Evolutionary conservation across 129 eudicot genomes (phyloP).

Genomic region (Pseudognaphalium luteoalbum): DNA sequence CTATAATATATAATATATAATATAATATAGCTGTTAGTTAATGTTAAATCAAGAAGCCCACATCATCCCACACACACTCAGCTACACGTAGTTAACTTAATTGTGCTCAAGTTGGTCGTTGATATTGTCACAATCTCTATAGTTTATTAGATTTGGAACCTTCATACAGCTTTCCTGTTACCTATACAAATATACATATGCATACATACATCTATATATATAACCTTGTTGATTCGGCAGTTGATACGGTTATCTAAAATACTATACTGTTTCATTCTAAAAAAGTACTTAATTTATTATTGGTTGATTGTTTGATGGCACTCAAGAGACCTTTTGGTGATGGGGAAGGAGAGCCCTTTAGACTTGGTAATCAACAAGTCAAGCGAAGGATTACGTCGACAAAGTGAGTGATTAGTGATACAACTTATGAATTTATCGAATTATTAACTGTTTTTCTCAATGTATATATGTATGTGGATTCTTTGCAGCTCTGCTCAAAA

Average conservation of each 20-base stretch:
- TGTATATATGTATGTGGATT: slow-evolving; percentile 1
- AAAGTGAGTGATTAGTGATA: neutral
- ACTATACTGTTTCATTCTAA: neutral
- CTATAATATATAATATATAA: no score
- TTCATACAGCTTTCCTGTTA: slow-evolving; percentile 24
- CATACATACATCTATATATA: neutral
- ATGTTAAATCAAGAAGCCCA: slow-evolving; percentile 9
- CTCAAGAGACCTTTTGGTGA: slow-evolving; percentile 2
- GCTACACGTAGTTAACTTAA: neutral
- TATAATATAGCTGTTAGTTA: neutral
- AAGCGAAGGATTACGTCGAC: neutral
- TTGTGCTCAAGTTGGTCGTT: neutral
- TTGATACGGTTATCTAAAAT: slow-evolving; percentile 19
- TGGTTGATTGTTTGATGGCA: neutral
- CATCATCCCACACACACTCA: slow-evolving; percentile 23
- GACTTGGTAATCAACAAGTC: neutral
- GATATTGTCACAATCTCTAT: neutral
- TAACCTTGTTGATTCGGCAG: slow-evolving; percentile 14
- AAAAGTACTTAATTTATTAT: neutral
- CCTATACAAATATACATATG: neutral
- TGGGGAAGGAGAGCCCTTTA: neutral
- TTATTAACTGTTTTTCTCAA: neutral
- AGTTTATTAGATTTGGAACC: neutral
- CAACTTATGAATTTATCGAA: neutral
- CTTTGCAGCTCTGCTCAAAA: slow-evolving; percentile 46